Percentiles rank a stretch among this genome's conserved stretches.
Evolutionary conservation across 371 early-diverging fungal species (phyloP).

Genomic region (Parasitella parasitica): DNA sequence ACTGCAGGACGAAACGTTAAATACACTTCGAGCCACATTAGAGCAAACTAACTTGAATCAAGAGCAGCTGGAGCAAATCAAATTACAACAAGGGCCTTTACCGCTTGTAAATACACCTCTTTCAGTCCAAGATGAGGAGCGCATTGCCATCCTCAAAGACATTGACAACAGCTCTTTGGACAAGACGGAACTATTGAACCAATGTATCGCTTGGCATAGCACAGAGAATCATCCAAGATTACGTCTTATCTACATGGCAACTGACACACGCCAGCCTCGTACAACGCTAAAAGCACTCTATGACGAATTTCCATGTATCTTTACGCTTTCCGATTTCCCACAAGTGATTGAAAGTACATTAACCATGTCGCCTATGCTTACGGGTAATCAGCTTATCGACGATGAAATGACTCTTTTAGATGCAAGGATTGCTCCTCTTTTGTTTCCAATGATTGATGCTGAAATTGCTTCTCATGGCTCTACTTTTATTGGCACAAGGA

Average conservation of each 20-base stretch:
- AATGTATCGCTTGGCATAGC: slow-evolving; percentile 11
- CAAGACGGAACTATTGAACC: slow-evolving; percentile 1
- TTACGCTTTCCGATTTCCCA: slow-evolving; percentile 54
- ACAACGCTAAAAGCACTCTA: slow-evolving; percentile 31
- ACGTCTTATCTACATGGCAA: slow-evolving; percentile 56
- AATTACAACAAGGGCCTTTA: not conserved
- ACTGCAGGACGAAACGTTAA: slow-evolving; percentile 28
- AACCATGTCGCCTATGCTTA: slow-evolving; percentile 17
- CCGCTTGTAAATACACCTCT: not conserved
- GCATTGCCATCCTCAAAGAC: not conserved
- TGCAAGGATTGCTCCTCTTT: slow-evolving; percentile 13
- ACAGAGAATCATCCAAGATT: slow-evolving; percentile 24
- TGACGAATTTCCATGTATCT: slow-evolving; percentile 51
- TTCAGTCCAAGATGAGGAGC: not conserved
- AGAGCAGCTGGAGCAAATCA: not conserved
- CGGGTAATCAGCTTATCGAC: slow-evolving; percentile 14
- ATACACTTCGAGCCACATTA: slow-evolving; percentile 24
- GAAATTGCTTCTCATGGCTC: slow-evolving; percentile 43
- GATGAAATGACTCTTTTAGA: slow-evolving; percentile 8
- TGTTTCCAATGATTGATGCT: slow-evolving; percentile 50
- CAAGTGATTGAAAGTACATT: slow-evolving; percentile 29
- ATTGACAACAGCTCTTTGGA: not conserved
- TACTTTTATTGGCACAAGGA: slow-evolving; percentile 42
- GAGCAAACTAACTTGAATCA: slow-evolving; percentile 6
- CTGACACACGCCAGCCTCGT: slow-evolving; percentile 55